Evolutionary conservation across 176 grass and related monocot genomes (phyloP).

Genomic region (Eleusine indica): DNA sequence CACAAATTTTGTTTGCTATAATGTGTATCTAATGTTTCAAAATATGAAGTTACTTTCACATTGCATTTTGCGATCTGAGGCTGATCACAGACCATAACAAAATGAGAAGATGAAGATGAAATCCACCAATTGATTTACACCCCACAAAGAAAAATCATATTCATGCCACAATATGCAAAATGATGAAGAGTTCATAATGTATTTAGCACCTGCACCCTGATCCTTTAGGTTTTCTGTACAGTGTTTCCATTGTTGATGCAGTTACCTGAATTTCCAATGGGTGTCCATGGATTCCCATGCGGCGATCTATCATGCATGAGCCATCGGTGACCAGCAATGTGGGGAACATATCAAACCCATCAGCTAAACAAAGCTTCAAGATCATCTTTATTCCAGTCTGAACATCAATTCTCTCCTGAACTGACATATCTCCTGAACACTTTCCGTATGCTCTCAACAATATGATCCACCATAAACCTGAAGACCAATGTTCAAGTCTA

Average conservation of each 20-base stretch:
- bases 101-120: not conserved
- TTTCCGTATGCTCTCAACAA: slow-evolving; percentile 83
- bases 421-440: slow-evolving; percentile 67
- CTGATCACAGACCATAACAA: not conserved
- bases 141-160: not conserved
- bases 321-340: slow-evolving; percentile 87
- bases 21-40: not conserved
- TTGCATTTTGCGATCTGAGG: not conserved
- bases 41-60: not conserved
- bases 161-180: not conserved
- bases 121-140: not conserved
- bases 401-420: slow-evolving; percentile 87
- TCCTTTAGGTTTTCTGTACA: not conserved
- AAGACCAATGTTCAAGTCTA: not conserved
- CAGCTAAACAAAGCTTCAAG: slow-evolving; percentile 85
- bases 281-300: slow-evolving; percentile 91
- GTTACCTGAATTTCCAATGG: slow-evolving; percentile 86
- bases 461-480: slow-evolving; percentile 96
- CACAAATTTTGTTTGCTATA: not conserved
- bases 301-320: slow-evolving; percentile 94
- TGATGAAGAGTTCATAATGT: not conserved
- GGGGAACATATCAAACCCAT: slow-evolving; percentile 90
- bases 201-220: not conserved
- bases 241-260: not conserved
- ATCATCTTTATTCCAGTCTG: slow-evolving; percentile 88